A percentile compares a stretch with the other conserved stretches of the same genome.
These are phyloP conservation scores for Polyplosphaeria fusca DNA, from an alignment of 495 filamentous ascomycete species.

Conservation along the genomic window DNA sequence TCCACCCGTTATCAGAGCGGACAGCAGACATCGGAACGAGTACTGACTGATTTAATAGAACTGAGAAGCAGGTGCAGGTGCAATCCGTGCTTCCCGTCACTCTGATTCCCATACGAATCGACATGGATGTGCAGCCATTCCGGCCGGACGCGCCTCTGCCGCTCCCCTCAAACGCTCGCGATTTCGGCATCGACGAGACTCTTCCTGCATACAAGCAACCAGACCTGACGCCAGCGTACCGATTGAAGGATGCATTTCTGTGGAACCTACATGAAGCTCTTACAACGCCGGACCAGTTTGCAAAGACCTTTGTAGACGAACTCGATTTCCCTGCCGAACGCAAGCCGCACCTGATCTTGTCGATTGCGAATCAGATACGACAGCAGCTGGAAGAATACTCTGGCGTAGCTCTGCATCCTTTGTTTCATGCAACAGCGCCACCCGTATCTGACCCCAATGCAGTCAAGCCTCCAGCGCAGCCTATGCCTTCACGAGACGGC, in stretches of 20 bases:
- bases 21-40: background rate
- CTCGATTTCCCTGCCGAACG: constrained; percentile 78
- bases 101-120: constrained; percentile 92
- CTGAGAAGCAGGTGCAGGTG: constrained; percentile 73
- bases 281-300: constrained; percentile 93
- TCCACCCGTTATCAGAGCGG: background rate
- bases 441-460: constrained; percentile 46
- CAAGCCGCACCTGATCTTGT: constrained; percentile 57
- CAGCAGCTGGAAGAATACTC: constrained; percentile 96
- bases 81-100: constrained; percentile 84
- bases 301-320: constrained; percentile 83
- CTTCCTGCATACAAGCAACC: constrained; percentile 72
- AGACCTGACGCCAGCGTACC: constrained; percentile 74
- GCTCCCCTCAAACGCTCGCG: constrained; percentile 57
- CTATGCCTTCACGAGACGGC: constrained; percentile 41
- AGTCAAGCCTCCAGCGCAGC: constrained; percentile 44
- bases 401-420: constrained; percentile 85
- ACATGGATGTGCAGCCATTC: constrained; percentile 83
- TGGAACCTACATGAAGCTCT: constrained; percentile 97
- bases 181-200: constrained; percentile 60
- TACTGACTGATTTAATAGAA: constrained; percentile 24
- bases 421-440: constrained; percentile 67
- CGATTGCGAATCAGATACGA: constrained; percentile 90
- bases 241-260: constrained; percentile 88
- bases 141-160: constrained; percentile 70